Evolutionary conservation across 2,329 filamentous ascomycete species (phyloP).

Genomic region (Tolypocladium capitatum): DNA sequence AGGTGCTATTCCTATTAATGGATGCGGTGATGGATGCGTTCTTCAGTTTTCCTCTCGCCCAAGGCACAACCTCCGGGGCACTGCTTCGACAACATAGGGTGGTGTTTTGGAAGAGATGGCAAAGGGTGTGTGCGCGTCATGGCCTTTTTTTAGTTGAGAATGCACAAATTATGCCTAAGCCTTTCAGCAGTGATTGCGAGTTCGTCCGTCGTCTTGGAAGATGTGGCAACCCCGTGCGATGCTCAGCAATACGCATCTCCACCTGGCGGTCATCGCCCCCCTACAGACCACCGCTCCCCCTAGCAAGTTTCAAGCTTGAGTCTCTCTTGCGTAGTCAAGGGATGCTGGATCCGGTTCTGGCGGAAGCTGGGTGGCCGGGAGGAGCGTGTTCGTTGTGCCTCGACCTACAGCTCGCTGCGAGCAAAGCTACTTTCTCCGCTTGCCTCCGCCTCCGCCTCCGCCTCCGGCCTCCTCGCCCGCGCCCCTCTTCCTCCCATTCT

Average conservation of each 20-base stretch:
- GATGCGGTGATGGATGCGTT: slow-evolving; percentile 1
- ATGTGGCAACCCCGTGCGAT: too few species aligned
- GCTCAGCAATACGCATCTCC: too few species aligned
- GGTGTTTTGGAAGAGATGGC: background rate
- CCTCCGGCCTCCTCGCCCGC: slow-evolving; percentile 25
- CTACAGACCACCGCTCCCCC: too few species aligned
- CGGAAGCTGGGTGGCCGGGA: too few species aligned
- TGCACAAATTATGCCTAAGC: background rate
- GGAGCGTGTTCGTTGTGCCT: too few species aligned
- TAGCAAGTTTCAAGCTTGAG: too few species aligned
- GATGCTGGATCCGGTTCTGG: too few species aligned
- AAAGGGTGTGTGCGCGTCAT: background rate
- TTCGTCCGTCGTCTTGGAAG: too few species aligned
- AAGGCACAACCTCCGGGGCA: background rate
- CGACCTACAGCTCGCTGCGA: background rate
- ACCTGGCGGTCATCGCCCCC: too few species aligned
- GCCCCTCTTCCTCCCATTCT: slow-evolving; percentile 64
- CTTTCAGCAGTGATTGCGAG: background rate
- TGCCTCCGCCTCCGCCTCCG: slow-evolving; percentile 20
- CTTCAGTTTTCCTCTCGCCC: background rate
- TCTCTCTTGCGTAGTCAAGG: too few species aligned
- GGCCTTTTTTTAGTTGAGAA: background rate
- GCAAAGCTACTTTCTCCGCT: slow-evolving; percentile 17
- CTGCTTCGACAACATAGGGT: background rate
- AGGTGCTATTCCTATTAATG: slow-evolving; percentile 3